Percentiles rank a stretch among this genome's conserved stretches.
These are phyloP conservation scores for Didymella arachidicola DNA, from an alignment of 2,329 filamentous ascomycete genomes.

Conservation along the genomic window DNA sequence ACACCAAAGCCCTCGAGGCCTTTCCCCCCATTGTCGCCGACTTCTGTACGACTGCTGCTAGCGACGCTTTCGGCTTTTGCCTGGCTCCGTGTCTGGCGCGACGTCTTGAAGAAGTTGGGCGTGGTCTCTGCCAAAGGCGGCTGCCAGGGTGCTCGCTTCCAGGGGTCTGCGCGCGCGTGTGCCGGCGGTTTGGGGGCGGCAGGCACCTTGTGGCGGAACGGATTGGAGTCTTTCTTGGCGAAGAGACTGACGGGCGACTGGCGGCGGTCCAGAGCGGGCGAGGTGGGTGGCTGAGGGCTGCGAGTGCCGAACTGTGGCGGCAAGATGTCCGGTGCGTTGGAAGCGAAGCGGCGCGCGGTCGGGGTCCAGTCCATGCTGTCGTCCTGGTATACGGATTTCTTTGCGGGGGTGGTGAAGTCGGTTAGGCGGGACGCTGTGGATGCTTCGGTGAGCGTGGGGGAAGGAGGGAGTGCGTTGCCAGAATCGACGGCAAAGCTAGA, in stretches of 20 bases:
- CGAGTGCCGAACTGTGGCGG: conserved; percentile 29
- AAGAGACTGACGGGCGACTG: conserved; percentile 31
- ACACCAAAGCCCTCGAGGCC: conserved; percentile 35
- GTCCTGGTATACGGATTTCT: conserved; percentile 32
- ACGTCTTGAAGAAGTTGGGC: conserved; percentile 61
- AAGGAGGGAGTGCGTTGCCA: conserved; percentile 37
- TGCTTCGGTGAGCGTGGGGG: conserved; percentile 40
- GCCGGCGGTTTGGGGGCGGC: conserved; percentile 73
- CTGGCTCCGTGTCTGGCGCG: conserved; percentile 33
- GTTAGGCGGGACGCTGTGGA: conserved; percentile 37
- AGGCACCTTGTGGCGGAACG: conserved; percentile 76
- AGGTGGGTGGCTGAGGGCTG: conserved; percentile 16
- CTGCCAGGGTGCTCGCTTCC: conserved; percentile 54
- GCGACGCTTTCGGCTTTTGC: not conserved
- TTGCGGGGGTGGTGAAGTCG: conserved; percentile 36
- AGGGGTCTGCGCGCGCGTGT: conserved; percentile 68
- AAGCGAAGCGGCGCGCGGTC: conserved; percentile 55
- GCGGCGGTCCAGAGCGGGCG: not conserved
- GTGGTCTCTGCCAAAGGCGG: conserved; percentile 62
- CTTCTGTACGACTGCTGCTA: not conserved
- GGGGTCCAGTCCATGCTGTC: conserved; percentile 80
- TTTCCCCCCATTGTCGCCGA: conserved; percentile 6
- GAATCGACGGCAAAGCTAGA: conserved; percentile 50
- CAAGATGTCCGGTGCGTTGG: conserved; percentile 27
- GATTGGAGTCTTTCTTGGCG: conserved; percentile 52